Evolutionary conservation across 768 basidiomycete species (phyloP).

Genomic region (Suillus clintonianus): DNA sequence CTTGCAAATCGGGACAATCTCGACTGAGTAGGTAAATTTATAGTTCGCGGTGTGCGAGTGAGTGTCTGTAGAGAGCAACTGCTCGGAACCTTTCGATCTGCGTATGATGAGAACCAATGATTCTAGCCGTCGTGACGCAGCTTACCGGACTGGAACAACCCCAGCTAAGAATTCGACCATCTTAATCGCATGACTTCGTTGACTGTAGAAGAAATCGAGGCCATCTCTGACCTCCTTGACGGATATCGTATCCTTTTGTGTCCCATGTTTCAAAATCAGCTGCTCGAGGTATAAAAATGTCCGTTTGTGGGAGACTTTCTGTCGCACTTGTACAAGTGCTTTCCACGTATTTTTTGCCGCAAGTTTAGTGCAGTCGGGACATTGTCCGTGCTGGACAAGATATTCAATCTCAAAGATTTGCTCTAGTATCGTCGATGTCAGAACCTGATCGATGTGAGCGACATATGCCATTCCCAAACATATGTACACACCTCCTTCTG

Average conservation of each 20-base stretch:
- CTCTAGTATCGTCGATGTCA: slow-evolving; percentile 93
- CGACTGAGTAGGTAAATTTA: slow-evolving; percentile 97
- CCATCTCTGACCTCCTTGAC: slow-evolving; percentile 94
- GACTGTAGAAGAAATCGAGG: slow-evolving; percentile 95
- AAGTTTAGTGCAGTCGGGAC: slow-evolving; percentile 88
- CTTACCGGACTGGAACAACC: slow-evolving; percentile 86
- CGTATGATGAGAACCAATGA: slow-evolving; percentile 6
- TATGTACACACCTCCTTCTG: slow-evolving; percentile 85
- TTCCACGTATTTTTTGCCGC: slow-evolving; percentile 99
- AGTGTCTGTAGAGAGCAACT: slow-evolving; percentile 89
- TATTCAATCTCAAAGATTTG: slow-evolving; percentile 98
- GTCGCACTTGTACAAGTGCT: slow-evolving; percentile 96
- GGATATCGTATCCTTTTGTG: slow-evolving; percentile 93
- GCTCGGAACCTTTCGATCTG: slow-evolving; percentile 92
- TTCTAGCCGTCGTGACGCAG: slow-evolving; percentile 7
- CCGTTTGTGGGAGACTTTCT: slow-evolving; percentile 97
- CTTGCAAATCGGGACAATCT: slow-evolving; percentile 96
- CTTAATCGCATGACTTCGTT: slow-evolving; percentile 88
- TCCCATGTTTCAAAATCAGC: slow-evolving; percentile 92
- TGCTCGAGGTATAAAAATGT: slow-evolving; percentile 98
- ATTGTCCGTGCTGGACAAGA: slow-evolving; percentile 93
- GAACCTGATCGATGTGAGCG: slow-evolving; percentile 52
- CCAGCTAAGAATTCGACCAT: slow-evolving; percentile 93
- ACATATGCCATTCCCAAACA: not conserved
- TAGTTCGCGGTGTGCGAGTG: slow-evolving; percentile 93